phyloP scores from a whole-genome alignment of 2,329 filamentous ascomycete species.

The Colletotrichum paranaense region DNA sequence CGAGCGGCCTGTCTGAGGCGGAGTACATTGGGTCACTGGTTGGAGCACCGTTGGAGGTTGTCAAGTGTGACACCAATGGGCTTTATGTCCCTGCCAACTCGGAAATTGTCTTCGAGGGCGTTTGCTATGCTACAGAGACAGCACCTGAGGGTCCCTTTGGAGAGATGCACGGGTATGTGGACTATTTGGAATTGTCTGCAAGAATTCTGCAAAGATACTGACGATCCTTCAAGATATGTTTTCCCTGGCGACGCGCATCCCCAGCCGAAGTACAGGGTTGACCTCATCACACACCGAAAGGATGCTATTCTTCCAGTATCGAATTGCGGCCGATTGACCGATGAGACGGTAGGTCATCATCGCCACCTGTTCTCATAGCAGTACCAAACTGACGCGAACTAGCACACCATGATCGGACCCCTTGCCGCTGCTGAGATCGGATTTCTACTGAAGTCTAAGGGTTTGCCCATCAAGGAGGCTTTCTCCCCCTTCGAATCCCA shows the following conservation, averaged over 20 bases:
- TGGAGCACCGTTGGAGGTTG: slow-evolving; percentile 56
- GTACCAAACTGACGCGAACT: neutral
- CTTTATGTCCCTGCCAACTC: slow-evolving; percentile 59
- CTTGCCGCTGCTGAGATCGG: slow-evolving; percentile 56
- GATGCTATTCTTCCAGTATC: slow-evolving; percentile 61
- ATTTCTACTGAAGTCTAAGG: slow-evolving; percentile 46
- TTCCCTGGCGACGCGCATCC: neutral
- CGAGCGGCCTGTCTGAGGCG: slow-evolving; percentile 58
- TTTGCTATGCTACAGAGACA: slow-evolving; percentile 54
- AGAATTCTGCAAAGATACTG: neutral
- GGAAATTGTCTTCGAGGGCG: slow-evolving; percentile 64
- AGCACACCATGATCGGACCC: slow-evolving; percentile 50
- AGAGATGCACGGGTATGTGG: slow-evolving; percentile 46
- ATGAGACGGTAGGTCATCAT: slow-evolving; percentile 49
- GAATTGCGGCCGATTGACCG: slow-evolving; percentile 54
- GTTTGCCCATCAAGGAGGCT: slow-evolving; percentile 56
- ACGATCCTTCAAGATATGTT: slow-evolving; percentile 42
- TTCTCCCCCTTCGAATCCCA: slow-evolving; percentile 58
- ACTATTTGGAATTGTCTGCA: neutral
- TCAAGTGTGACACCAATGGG: slow-evolving; percentile 64
- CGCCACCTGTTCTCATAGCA: neutral
- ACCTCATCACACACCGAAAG: slow-evolving; percentile 59
- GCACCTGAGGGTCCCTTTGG: slow-evolving; percentile 61
- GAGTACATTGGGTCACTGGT: slow-evolving; percentile 60
- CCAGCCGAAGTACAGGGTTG: slow-evolving; percentile 54